Percentiles rank a stretch among this genome's conserved stretches.
phyloP scores from a whole-genome alignment of 768 basidiomycete species.

The Clathrus columnatus region DNA sequence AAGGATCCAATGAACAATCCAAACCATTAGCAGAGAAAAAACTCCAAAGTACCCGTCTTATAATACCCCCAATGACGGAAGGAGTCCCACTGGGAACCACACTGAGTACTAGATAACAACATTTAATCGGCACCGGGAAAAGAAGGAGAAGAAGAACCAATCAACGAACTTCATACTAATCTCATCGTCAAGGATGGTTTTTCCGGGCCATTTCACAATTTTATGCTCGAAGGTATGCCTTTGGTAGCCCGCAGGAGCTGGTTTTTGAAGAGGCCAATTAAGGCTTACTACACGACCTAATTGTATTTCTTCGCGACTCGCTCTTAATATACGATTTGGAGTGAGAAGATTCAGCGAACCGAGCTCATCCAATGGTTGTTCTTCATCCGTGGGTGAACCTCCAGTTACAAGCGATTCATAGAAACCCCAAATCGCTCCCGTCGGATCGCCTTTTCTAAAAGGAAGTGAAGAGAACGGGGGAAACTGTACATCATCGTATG shows the following conservation, averaged over 20 bases:
- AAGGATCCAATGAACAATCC: no score
- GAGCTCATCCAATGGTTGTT: conserved; percentile 10
- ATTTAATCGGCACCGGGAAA: background rate
- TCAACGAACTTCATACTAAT: conserved; percentile 3
- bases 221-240: background rate
- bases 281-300: conserved; percentile 3
- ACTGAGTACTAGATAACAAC: conserved; percentile 4
- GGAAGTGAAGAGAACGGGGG: background rate
- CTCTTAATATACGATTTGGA: conserved; percentile 6
- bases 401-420: background rate
- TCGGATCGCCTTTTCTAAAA: conserved; percentile 3
- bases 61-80: conserved; percentile 8
- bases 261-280: conserved; percentile 2
- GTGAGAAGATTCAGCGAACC: conserved; percentile 13
- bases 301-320: conserved; percentile 4
- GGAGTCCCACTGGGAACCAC: conserved; percentile 11
- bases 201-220: background rate
- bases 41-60: conserved; percentile 3
- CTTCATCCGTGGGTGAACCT: background rate
- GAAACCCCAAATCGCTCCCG: conserved; percentile 6
- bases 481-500: conserved; percentile 3
- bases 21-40: no score
- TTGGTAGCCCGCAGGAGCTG: background rate
- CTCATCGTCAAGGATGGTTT: background rate
- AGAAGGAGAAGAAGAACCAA: background rate